Evolutionary conservation across 148 eudicot species (phyloP).

Genomic region (Camellia lanceoleosa): DNA sequence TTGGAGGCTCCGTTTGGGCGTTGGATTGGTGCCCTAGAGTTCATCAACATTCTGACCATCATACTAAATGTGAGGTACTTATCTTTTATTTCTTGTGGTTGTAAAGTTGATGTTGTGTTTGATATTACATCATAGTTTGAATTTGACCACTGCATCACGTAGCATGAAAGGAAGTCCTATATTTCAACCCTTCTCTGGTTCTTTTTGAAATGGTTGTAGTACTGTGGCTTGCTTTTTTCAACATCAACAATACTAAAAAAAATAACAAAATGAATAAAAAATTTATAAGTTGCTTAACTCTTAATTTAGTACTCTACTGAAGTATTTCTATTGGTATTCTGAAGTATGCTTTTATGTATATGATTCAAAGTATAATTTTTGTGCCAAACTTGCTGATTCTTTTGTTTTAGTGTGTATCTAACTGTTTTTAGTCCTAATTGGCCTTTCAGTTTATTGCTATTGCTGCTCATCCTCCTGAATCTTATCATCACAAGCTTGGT

Average conservation of each 20-base stretch:
- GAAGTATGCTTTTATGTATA: not conserved
- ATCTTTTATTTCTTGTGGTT: not conserved
- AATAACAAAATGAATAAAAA: not conserved
- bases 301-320: not conserved
- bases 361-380: not conserved
- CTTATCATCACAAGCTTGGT: slow-evolving; percentile 90
- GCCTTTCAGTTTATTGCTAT: slow-evolving; percentile 72
- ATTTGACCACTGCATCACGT: slow-evolving; percentile 2
- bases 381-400: not conserved
- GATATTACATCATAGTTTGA: not conserved
- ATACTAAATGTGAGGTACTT: slow-evolving; percentile 58
- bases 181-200: not conserved
- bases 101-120: not conserved
- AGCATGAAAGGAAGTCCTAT: not conserved
- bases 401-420: not conserved
- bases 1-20: slow-evolving; percentile 81
- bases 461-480: slow-evolving; percentile 97
- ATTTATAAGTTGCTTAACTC: not conserved
- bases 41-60: slow-evolving; percentile 34
- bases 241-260: no score
- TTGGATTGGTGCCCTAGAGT: slow-evolving; percentile 92
- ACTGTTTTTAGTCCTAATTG: slow-evolving; percentile 15
- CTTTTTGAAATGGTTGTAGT: not conserved
- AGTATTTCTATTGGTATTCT: not conserved
- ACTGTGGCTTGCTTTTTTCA: no score